Base-by-base conservation (phyloP, 2,329 filamentous ascomycete species). In the Colletotrichum lini region DNA sequence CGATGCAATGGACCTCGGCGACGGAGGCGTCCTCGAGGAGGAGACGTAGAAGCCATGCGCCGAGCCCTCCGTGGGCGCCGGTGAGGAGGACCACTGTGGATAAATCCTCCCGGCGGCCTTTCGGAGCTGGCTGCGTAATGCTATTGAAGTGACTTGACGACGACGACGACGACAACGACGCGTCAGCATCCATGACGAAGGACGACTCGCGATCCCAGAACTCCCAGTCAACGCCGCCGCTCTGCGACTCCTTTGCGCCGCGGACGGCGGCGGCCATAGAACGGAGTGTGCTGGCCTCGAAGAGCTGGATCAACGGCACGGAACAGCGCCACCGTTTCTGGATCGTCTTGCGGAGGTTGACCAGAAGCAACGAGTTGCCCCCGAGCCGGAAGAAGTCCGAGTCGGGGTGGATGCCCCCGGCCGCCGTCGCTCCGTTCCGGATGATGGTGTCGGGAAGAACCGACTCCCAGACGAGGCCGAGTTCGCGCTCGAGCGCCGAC, bases 301-400 rank as follows among this genome's bases (percentile, higher is more conserved):
- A 80, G 0, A 88, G 76, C 0, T 84, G 73, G 1, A 75, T n/a
- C 0, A 87, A 74, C 0, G 74, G 72, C 0, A 85, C 10, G 2
- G 52, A 57, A 7, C 80, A 75, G 0, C 73, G 65, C 62, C 87
- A 82, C 0, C 44, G 44, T 1, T 78, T 61, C 1, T 73, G 73
- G 40, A 88, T 81, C 0, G 66, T 65, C 0, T 73, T 62, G 63
- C 83, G 80, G 0, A 89, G 79, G 4, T 77, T 72, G 13, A 86
- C 74, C 1, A 85, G 72, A 0, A 83, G 75, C 4, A 85, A 65
- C 0, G 84, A 86, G 65, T 79, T 84, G 6, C 84, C 84, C 2
- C 84, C 84, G 2, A 80, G 72, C 0, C 70, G 67, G 75, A 85
- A 86, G 75, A 87, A 85, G 73, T 83, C 79, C 4, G 82, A 76